phyloP scores from a whole-genome alignment of 768 basidiomycete genomes.

The Collybiopsis confluens region DNA sequence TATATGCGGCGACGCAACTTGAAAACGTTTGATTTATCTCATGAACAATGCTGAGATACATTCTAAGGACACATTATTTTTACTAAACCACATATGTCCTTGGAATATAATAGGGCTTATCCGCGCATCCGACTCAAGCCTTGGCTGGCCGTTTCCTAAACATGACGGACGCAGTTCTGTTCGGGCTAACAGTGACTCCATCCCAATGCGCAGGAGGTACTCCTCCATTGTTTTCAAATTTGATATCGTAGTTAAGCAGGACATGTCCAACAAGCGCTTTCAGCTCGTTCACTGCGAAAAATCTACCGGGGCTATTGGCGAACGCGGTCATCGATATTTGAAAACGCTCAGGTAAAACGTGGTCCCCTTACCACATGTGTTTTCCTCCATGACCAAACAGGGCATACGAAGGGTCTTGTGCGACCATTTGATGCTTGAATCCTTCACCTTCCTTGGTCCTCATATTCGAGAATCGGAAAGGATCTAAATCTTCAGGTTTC shows the following conservation, averaged over 20 bases:
- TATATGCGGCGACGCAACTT: too few species aligned
- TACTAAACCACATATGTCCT: too few species aligned
- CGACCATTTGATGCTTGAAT: slow-evolving; percentile 13
- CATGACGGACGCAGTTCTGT: slow-evolving; percentile 5
- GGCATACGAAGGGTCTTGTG: slow-evolving; percentile 8
- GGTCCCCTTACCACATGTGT: slow-evolving; percentile 14
- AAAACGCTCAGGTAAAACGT: background rate
- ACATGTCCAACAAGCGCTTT: slow-evolving; percentile 8
- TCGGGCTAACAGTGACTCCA: background rate
- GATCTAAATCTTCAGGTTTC: background rate
- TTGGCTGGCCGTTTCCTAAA: background rate
- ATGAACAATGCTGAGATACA: too few species aligned
- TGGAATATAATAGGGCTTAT: too few species aligned
- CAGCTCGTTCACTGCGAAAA: slow-evolving; percentile 9
- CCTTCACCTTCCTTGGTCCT: slow-evolving; percentile 4
- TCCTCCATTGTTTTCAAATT: slow-evolving; percentile 9
- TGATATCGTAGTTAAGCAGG: slow-evolving; percentile 14
- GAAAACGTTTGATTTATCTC: too few species aligned
- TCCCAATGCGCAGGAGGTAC: slow-evolving; percentile 1
- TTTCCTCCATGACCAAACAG: slow-evolving; percentile 14
- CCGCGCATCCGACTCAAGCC: too few species aligned
- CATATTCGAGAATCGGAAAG: slow-evolving; percentile 10
- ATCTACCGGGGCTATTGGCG: slow-evolving; percentile 11
- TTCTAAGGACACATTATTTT: too few species aligned
- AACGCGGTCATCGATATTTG: too few species aligned